phyloP scores from a whole-genome alignment of 208 protist genomes.

The Naegleria fowleri region DNA sequence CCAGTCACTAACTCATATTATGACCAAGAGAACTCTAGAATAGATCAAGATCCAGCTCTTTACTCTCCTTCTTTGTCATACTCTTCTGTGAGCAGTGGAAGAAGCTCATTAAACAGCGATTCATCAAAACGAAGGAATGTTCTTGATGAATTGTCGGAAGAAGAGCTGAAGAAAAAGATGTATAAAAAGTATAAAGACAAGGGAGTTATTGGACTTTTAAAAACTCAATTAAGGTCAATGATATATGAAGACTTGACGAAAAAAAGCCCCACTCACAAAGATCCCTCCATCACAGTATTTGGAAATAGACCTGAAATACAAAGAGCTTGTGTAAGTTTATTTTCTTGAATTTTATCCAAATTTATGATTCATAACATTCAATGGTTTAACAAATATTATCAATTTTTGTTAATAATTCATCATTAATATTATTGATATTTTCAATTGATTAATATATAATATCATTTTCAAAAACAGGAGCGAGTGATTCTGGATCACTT shows the following conservation, averaged over 20 bases:
- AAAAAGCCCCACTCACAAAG: neutral
- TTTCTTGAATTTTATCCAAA: no score
- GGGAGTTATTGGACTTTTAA: neutral
- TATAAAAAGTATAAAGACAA: slow-evolving; percentile 5
- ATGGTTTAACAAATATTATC: no score
- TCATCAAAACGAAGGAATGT: neutral
- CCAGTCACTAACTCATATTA: no score
- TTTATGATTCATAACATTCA: no score
- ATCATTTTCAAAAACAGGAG: no score
- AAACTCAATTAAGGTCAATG: neutral
- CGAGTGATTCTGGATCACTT: neutral
- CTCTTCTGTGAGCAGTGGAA: neutral
- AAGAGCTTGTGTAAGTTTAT: neutral
- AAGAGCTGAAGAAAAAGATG: neutral
- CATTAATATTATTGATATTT: no score
- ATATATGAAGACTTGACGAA: neutral
- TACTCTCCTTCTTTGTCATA: neutral
- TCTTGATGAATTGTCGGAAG: neutral
- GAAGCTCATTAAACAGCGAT: neutral
- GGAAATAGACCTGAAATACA: neutral
- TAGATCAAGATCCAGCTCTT: neutral
- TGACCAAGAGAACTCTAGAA: neutral
- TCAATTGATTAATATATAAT: no score
- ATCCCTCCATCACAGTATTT: neutral
- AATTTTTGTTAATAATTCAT: no score